Evolutionary conservation across 768 basidiomycete species (phyloP).

Genomic region (Pisolithus microcarpus): DNA sequence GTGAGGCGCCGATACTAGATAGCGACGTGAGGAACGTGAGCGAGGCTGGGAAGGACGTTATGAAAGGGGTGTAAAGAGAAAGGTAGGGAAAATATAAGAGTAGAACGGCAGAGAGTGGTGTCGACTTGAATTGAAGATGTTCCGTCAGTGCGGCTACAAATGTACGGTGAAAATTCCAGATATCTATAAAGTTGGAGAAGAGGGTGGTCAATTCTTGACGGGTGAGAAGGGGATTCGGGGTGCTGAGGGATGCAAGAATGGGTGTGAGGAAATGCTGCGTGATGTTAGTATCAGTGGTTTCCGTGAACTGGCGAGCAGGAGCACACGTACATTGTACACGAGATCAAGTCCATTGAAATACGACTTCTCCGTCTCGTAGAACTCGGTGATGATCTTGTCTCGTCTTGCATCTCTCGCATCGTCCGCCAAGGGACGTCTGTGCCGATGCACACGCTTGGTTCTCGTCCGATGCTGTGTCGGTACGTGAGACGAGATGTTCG

Average conservation of each 20-base stretch:
- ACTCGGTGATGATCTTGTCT: conserved; percentile 68
- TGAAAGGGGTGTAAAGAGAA: conserved; percentile 79
- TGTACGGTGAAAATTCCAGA: conserved; percentile 80
- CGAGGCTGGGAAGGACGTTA: conserved; percentile 68
- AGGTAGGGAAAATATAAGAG: conserved; percentile 83
- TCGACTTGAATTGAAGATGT: conserved; percentile 31
- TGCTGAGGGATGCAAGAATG: conserved; percentile 68
- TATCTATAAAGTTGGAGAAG: conserved; percentile 87
- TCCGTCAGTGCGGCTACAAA: conserved; percentile 57
- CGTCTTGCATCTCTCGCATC: conserved; percentile 50
- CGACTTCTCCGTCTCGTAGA: conserved; percentile 72
- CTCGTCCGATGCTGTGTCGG: conserved; percentile 69
- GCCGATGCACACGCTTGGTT: conserved; percentile 37
- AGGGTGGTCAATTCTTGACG: conserved; percentile 62
- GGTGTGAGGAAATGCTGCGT: conserved; percentile 77
- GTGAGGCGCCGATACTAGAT: conserved; percentile 35
- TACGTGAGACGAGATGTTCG: conserved; percentile 60
- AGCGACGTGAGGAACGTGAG: conserved; percentile 52
- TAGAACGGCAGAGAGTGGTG: conserved; percentile 52
- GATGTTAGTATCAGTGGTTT: conserved; percentile 5
- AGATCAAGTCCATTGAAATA: conserved; percentile 80
- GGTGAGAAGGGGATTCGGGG: conserved; percentile 58
- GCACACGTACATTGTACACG: conserved; percentile 60
- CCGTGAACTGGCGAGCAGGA: background rate
- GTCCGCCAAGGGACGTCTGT: conserved; percentile 33